Evolutionary conservation across 441 rosid species (phyloP).

Genomic region (Adansonia grandidieri): DNA sequence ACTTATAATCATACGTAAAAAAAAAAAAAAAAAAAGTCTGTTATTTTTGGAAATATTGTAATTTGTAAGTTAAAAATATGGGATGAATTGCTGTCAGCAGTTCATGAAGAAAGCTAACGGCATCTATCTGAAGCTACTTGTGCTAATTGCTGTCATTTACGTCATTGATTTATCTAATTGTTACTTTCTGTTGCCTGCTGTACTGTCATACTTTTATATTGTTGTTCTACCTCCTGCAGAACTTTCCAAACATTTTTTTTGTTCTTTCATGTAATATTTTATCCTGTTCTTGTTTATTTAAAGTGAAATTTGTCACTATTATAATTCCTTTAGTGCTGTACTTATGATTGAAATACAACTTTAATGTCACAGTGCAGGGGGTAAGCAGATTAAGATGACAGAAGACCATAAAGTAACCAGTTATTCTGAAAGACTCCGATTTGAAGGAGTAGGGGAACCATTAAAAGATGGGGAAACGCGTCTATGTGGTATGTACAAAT

Average conservation of each 20-base stretch:
- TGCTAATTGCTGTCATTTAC: background rate
- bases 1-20: background rate
- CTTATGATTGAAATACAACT: conserved; percentile 28
- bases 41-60: background rate
- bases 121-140: background rate
- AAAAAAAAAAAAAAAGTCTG: background rate
- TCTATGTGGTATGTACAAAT: conserved; percentile 60
- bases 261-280: conserved; percentile 4
- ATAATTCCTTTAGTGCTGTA: conserved; percentile 19
- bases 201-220: conserved; percentile 4
- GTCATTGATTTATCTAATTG: background rate
- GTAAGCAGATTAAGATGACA: conserved; percentile 76
- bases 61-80: background rate
- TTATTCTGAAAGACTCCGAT: conserved; percentile 69
- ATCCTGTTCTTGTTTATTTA: conserved; percentile 14
- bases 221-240: background rate
- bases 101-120: background rate
- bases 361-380: conserved; percentile 65
- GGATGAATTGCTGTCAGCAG: background rate
- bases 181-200: background rate
- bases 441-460: conserved; percentile 71
- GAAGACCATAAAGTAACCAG: conserved; percentile 89
- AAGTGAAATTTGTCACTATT: background rate
- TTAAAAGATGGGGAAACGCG: conserved; percentile 85
- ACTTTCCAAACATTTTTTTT: background rate